Conservation (phyloP, 2,329 filamentous ascomycete genomes). For the Penicillium glabrum region DNA sequence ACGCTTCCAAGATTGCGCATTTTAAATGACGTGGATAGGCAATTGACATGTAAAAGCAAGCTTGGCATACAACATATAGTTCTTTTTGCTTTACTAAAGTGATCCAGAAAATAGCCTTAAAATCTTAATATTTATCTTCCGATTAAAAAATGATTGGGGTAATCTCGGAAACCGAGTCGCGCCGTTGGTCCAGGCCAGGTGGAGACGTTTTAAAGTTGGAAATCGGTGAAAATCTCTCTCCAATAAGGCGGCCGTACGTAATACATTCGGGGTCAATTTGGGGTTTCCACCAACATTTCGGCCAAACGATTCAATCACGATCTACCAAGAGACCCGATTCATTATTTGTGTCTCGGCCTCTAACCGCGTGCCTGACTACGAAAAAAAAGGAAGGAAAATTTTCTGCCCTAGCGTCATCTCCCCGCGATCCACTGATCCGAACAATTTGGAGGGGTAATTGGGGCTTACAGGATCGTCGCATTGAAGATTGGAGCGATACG, state of each 20-base stretch:
- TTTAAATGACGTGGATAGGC: no score
- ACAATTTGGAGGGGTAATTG: conserved; percentile 5
- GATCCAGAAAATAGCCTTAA: no score
- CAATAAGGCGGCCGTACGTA: conserved; percentile 19
- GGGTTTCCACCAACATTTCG: conserved; percentile 10
- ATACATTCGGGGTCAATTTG: conserved; percentile 16
- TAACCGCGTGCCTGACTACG: background rate
- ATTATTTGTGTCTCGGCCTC: background rate
- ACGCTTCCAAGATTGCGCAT: no score
- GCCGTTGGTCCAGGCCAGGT: background rate
- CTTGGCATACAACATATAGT: no score
- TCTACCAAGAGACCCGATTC: background rate
- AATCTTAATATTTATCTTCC: no score
- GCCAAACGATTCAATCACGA: conserved; percentile 19
- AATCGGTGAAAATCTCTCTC: conserved; percentile 12
- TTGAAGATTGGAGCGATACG: background rate
- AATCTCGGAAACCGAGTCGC: background rate
- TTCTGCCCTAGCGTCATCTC: conserved; percentile 15
- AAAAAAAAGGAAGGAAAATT: conserved; percentile 4
- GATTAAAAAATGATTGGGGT: background rate
- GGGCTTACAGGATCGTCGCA: background rate
- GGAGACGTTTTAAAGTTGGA: conserved; percentile 13
- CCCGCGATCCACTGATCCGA: conserved; percentile 9
- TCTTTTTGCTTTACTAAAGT: no score
- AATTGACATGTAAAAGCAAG: no score